A percentile compares a stretch with the other conserved stretches of the same genome.
These are phyloP conservation scores for Rubia occidens DNA, from an alignment of 305 asterid genomes.

Conservation along the genomic window DNA sequence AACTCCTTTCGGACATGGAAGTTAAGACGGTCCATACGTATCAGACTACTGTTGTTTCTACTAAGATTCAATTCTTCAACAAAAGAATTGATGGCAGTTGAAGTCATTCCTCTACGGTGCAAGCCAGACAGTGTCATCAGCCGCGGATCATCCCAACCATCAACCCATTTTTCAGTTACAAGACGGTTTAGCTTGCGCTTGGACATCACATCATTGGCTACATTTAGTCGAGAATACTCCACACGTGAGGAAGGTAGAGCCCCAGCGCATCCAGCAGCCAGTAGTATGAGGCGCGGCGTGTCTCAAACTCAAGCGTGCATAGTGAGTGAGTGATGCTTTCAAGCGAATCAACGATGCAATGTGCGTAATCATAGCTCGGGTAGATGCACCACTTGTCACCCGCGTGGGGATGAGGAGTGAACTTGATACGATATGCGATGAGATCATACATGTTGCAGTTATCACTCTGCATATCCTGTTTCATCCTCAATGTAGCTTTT, in stretches of 20 bases:
- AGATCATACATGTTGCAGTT: conserved; percentile 81
- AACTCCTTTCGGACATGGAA: conserved; percentile 82
- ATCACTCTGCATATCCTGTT: conserved; percentile 95
- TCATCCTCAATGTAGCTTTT: conserved; percentile 88
- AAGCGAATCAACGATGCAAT: conserved; percentile 87
- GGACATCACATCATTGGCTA: conserved; percentile 77
- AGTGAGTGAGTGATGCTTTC: conserved; percentile 89
- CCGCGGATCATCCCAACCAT: conserved; percentile 98
- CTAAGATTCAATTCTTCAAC: conserved; percentile 85
- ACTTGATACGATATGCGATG: conserved; percentile 92
- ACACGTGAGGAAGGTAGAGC: conserved; percentile 75
- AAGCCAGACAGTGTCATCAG: conserved; percentile 89
- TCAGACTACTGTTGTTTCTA: conserved; percentile 73
- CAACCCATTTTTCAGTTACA: conserved; percentile 75
- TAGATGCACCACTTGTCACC: conserved; percentile 94
- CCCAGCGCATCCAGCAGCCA: conserved; percentile 66
- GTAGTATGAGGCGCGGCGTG: conserved; percentile 57
- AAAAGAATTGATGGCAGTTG: conserved; percentile 73
- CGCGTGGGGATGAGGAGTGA: conserved; percentile 88
- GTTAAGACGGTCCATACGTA: conserved; percentile 72
- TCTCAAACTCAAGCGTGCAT: conserved; percentile 41
- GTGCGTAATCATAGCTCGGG: conserved; percentile 91
- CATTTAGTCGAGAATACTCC: conserved; percentile 74
- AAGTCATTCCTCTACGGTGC: conserved; percentile 78
- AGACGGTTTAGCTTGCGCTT: conserved; percentile 88